A percentile compares a stretch with the other conserved stretches of the same genome.
These are phyloP conservation scores for Taxawa tesnikishii DNA, from an alignment of 2,329 filamentous ascomycete species.

Conservation along the genomic window DNA sequence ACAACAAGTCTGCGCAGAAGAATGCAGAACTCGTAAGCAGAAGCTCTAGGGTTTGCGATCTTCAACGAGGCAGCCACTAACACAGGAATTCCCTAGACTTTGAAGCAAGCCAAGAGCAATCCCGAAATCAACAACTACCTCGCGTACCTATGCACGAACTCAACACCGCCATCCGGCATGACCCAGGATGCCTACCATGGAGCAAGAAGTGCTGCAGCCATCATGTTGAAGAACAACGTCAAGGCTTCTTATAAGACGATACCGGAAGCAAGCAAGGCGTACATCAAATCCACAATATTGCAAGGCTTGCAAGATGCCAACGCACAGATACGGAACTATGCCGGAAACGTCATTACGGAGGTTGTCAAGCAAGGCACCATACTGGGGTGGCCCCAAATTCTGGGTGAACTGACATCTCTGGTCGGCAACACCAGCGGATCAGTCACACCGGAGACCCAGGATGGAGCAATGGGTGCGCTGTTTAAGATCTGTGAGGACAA, in stretches of 20 bases:
- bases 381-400: conserved; percentile 79
- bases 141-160: conserved; percentile 72
- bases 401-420: conserved; percentile 70
- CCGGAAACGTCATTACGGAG: conserved; percentile 90
- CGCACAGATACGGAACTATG: conserved; percentile 72
- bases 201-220: conserved; percentile 74
- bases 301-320: conserved; percentile 70
- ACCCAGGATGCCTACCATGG: conserved; percentile 53
- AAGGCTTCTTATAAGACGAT: conserved; percentile 64
- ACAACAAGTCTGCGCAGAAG: conserved; percentile 69
- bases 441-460: conserved; percentile 60
- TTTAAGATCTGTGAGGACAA: conserved; percentile 97
- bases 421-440: conserved; percentile 62
- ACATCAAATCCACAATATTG: conserved; percentile 71
- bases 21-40: conserved; percentile 76
- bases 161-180: conserved; percentile 48
- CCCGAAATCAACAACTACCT: conserved; percentile 98
- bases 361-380: conserved; percentile 74
- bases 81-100: conserved; percentile 70
- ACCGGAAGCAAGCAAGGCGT: conserved; percentile 56
- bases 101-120: conserved; percentile 73
- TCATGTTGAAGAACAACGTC: conserved; percentile 95
- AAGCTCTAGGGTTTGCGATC: too few species aligned
- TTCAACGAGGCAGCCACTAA: too few species aligned
- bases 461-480: conserved; percentile 87